Evolutionary conservation across 208 protist genomes (phyloP).

Genomic region (Leishmania tropica): DNA sequence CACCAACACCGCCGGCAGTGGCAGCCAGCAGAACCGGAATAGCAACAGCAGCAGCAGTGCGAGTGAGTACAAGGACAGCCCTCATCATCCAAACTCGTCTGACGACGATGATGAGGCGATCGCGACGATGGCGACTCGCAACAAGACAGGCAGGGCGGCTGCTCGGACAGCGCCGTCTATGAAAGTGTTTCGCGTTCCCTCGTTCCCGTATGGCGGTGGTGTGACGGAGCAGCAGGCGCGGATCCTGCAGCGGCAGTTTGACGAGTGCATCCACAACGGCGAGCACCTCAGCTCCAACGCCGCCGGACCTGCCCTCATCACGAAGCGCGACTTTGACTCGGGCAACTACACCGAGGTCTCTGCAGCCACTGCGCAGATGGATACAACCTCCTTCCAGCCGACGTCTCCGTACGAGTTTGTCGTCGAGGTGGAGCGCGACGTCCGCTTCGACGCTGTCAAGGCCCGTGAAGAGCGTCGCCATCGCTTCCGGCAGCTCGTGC

Average conservation of each 20-base stretch:
- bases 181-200: conserved; percentile 73
- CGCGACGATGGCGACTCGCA: conserved; percentile 29
- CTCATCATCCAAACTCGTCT: background rate
- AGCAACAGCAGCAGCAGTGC: conserved; percentile 15
- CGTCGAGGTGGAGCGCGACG: conserved; percentile 75
- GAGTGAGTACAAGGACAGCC: conserved; percentile 20
- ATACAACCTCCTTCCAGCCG: conserved; percentile 46
- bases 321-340: conserved; percentile 43
- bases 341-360: conserved; percentile 50
- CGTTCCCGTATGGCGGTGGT: conserved; percentile 87
- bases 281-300: conserved; percentile 33
- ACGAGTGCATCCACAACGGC: conserved; percentile 43
- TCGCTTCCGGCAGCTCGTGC: conserved; percentile 67
- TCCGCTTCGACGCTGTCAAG: conserved; percentile 78
- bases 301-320: conserved; percentile 41
- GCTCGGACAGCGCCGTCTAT: conserved; percentile 10
- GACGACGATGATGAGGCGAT: conserved; percentile 29
- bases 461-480: conserved; percentile 68
- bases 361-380: conserved; percentile 30
- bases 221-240: conserved; percentile 68
- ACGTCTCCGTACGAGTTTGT: conserved; percentile 88
- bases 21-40: conserved; percentile 6
- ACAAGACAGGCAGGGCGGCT: conserved; percentile 12
- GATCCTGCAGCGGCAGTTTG: conserved; percentile 57
- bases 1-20: background rate